Evolutionary conservation across 108 stramenopile genomes (phyloP), one percentile per base, ranked within the genome.

Genomic region (Cyclotella choctawhatcheeana): DNA sequence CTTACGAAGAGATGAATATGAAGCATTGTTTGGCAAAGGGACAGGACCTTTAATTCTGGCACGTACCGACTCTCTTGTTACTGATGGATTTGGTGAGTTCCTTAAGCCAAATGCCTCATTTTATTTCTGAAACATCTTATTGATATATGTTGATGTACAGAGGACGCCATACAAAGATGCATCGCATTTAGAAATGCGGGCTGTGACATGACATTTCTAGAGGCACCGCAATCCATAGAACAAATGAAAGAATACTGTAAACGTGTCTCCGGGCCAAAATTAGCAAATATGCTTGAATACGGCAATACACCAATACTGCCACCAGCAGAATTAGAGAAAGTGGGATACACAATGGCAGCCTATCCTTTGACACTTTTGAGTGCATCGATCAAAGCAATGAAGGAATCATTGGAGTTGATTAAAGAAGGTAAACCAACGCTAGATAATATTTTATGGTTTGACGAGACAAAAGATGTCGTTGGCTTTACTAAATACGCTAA

Each of bases 341-440:
- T 98, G 81, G 98, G 98, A 25, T 98, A 96, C 71, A 96, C 94
- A 21, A 93, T 98, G 84, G 98, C 96, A 16, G 98, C 98, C 14
- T 98, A 98, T 79, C 98, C 98, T 0, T 72, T 98, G 64, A 96
- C 96, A 44, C 69, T 98, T 32, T 76, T 98, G 51, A 93, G 91
- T 26, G 95, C 97, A 6, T 91, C 94, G 27, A 97, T 96, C 48
- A 93, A 93, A 75, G 93, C 98, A 24, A 97, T 98, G 96, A 64
- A 88, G 45, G 74, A 83, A 50, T 85, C 92, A 8, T 73, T 98
- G 69, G 71, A 82, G 31, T 76, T 88, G 24, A 95, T 97, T 8
- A 82, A 89, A 58, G 77, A 89, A 5, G 96, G 96, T 14, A 71
- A 82, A 26, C 83, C 88, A 22, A 91, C 93, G 8, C 89, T 94